Base-by-base conservation (phyloP, 179 eudicot genomes). In the Vitellaria paradoxa region DNA sequence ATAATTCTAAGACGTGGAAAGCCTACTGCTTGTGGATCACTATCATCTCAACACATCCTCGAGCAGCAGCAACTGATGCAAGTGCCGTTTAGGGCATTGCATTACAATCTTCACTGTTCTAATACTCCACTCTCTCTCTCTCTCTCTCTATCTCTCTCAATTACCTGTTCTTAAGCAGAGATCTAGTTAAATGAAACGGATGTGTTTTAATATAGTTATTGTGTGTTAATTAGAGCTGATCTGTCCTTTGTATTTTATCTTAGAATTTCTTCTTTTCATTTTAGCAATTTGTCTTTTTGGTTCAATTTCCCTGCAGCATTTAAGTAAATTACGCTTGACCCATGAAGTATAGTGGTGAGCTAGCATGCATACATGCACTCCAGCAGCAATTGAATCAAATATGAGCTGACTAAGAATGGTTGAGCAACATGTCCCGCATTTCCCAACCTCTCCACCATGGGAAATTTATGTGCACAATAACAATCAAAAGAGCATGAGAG, bases 401-500 rank as follows among this genome's bases (percentile, higher is more conserved):
- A 63, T 72, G 64, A 50, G 61, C 46, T 37, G 10, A 23, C 46
- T 26, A 60, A 47, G 45, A 52, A 79, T 60, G 18, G 79, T 75
- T 75, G 47, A 68, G 76, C 72, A 73, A 67, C 82, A 83, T 76
- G 85, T 76, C 72, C 59, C 57, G 80, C 85, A 79, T 79, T 79
- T 72, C 80, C 79, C 82, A 83, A 83, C 85, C 70, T 79, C 85
- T 79, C 85, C 81, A 21, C 21, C 50, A 53, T 20, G n/a, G 49
- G 21, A 4, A 20, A 23, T 47, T 23, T 23, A 49, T 14, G 77
- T 20, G 37, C 52, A 45, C 37, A 59, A 21, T 72, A 21, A 10
- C 49, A 55, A 21, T 21, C 55, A 59, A 65, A 63, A 20, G 37
- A 62, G 71, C 67, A 70, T 70, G 26, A 37, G 55, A 46, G 57